These are phyloP conservation scores for Fusarium hostae DNA, from an alignment of 2,329 filamentous ascomycete genomes.

Conservation along the genomic window DNA sequence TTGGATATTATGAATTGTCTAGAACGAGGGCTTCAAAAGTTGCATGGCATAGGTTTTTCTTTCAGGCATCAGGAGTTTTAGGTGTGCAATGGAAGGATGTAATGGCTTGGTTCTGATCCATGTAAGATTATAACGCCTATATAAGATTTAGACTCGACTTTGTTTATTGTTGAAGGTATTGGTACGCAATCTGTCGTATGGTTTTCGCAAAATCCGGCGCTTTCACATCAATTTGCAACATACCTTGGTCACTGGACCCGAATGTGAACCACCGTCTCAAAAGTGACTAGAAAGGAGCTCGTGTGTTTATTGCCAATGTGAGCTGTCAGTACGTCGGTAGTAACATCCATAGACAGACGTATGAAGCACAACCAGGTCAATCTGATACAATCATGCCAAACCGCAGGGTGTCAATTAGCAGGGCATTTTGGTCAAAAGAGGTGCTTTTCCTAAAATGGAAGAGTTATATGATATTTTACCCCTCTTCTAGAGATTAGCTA, in stretches of 20 bases:
- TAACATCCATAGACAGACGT: background rate
- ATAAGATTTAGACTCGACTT: background rate
- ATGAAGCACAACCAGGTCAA: background rate
- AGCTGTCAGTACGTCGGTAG: background rate
- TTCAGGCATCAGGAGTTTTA: background rate
- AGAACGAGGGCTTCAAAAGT: background rate
- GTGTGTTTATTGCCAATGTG: background rate
- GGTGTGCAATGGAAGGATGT: background rate
- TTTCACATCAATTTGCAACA: background rate
- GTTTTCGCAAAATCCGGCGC: background rate
- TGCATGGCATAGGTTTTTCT: background rate
- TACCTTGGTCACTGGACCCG: background rate
- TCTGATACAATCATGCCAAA: no score
- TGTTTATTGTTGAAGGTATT: background rate
- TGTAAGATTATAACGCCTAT: background rate
- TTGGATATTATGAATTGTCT: background rate
- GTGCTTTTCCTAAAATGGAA: no score
- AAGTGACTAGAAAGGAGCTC: background rate
- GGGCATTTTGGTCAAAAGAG: no score
- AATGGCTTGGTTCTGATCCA: background rate
- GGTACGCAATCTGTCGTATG: background rate
- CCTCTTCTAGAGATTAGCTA: no score
- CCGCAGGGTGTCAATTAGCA: no score
- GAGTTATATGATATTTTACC: no score
- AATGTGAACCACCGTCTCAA: background rate